A percentile compares a stretch with the other conserved stretches of the same genome.
Evolutionary conservation across 2,329 filamentous ascomycete species (phyloP).

Genomic region (Alternaria gaisen): DNA sequence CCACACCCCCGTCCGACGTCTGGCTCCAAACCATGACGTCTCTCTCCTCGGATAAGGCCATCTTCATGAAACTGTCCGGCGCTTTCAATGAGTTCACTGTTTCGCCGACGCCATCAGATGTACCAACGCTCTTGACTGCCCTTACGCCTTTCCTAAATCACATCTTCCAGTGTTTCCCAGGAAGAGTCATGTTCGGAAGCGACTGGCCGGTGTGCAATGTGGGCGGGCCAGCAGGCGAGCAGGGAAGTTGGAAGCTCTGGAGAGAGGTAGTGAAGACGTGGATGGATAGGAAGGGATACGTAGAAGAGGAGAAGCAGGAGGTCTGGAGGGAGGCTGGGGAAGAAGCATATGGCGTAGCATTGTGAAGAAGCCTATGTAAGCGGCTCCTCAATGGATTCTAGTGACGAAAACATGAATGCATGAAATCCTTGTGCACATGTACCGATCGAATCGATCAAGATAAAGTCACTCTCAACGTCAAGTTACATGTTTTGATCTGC

Average conservation of each 20-base stretch:
- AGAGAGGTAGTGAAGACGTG: conserved; percentile 72
- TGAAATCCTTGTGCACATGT: background rate
- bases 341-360: conserved; percentile 68
- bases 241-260: conserved; percentile 78
- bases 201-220: conserved; percentile 94
- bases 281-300: conserved; percentile 62
- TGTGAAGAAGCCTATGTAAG: background rate
- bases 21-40: conserved; percentile 76
- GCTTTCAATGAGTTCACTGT: conserved; percentile 78
- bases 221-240: conserved; percentile 62
- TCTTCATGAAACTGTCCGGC: conserved; percentile 94
- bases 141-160: conserved; percentile 17
- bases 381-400: background rate
- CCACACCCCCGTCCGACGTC: conserved; percentile 61
- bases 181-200: conserved; percentile 85
- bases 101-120: conserved; percentile 30
- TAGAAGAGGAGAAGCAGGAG: conserved; percentile 67
- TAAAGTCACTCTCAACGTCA: background rate
- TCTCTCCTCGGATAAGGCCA: conserved; percentile 69
- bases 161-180: conserved; percentile 74
- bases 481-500: background rate
- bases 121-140: conserved; percentile 31
- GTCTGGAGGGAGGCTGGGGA: conserved; percentile 78
- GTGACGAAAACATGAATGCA: background rate
- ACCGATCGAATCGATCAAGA: background rate